Evolutionary conservation across 768 basidiomycete species (phyloP), one percentile per base, ranked within the genome.

Genomic region (Naganishia vishniacii): DNA sequence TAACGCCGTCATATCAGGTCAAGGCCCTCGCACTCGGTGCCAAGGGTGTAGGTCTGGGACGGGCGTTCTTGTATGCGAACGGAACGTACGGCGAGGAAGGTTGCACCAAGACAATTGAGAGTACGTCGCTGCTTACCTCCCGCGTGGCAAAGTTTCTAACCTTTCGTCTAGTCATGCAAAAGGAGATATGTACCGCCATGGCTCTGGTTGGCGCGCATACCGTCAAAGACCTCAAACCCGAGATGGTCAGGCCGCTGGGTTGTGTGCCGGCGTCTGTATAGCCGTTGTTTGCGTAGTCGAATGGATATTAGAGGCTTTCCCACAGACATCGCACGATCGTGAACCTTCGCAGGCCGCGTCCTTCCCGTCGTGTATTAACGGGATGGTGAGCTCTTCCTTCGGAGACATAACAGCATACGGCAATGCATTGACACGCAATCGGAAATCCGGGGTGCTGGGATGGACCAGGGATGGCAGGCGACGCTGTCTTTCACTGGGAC

Each of bases 11-110:
- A 4, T 45, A 26, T 26, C 32, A 67, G 65, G 65, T 95, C 45
- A 95, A 94, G 75, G 91, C 91, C 0, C 79, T 94, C 9, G 93
- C 90, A 71, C 80, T 95, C 4, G 79, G 78, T 47, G 79, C 78
- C 11, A 78, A 76, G 47, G 79, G 75, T 44, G 79, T 79, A 0
- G 77, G 76, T 6, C 45, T 79, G 12, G 78, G 79, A 31, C 68
- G 79, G 28, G 74, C 76, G 46, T 78, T 80, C 68, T 72, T 80
- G 64, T 80, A 78, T 67, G 78, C 78, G 11, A 77, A 77, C 59
- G 73, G 79, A 9, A 77, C 74, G 4, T 78, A 79, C 67, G 80
- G 79, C 13, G 72, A 80, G 45, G 74, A 73, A 34, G 80, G 80
- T 2, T 73, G 73, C 0, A 67, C 68, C 40, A 67, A 74, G 51